Evolutionary conservation across 345 rosid species (phyloP).

Genomic region (Sisymbrium altissimum): DNA sequence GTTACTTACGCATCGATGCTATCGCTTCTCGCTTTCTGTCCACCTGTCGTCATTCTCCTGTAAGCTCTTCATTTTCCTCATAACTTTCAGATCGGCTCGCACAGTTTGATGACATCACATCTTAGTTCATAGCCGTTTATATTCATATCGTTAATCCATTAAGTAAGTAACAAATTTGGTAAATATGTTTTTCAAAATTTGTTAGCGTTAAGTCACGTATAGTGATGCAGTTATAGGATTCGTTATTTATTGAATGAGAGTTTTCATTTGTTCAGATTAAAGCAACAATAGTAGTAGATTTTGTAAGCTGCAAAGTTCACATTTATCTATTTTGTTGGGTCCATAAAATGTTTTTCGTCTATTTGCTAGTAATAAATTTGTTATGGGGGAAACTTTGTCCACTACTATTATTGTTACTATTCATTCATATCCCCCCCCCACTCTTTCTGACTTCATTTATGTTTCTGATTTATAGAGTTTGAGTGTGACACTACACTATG

Average conservation of each 20-base stretch:
- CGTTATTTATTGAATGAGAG: not conserved
- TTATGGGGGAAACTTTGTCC: not conserved
- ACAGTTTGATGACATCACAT: not conserved
- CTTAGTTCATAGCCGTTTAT: not conserved
- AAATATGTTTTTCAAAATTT: not conserved
- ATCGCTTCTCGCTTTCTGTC: conserved; percentile 76
- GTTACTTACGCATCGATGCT: conserved; percentile 82
- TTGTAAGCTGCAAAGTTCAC: not conserved
- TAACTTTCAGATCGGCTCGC: conserved; percentile 7
- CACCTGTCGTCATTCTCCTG: conserved; percentile 93
- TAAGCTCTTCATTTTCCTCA: conserved; percentile 34
- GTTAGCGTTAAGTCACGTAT: not conserved
- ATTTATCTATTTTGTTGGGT: not conserved
- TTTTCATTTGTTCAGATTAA: not conserved
- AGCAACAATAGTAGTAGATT: too few species aligned
- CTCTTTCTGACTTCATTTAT: not conserved
- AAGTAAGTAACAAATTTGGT: not conserved
- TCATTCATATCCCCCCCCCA: too few species aligned
- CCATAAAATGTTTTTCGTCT: not conserved
- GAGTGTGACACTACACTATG: not conserved
- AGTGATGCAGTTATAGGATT: not conserved
- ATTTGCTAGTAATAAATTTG: not conserved
- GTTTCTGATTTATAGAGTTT: not conserved
- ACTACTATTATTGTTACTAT: not conserved
- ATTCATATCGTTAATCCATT: too few species aligned